phyloP scores from a whole-genome alignment of 106 monocot genomes.

The Allium sativum region DNA sequence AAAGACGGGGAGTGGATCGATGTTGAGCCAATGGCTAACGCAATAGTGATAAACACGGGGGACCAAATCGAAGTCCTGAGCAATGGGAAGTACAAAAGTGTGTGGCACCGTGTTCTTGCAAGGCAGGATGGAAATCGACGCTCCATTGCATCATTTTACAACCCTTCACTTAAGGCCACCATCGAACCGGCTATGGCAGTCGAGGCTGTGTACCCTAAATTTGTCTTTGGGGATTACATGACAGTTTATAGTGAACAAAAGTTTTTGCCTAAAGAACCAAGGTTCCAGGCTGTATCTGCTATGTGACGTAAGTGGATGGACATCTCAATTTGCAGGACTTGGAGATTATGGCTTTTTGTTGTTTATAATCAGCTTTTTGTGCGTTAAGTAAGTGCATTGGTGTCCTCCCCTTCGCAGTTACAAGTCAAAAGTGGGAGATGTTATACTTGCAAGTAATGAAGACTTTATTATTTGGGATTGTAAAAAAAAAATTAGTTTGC shows the following conservation, averaged over 20 bases:
- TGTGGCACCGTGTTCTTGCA: constrained; percentile 49
- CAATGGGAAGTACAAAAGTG: constrained; percentile 69
- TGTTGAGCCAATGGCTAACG: constrained; percentile 43
- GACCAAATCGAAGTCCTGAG: constrained; percentile 78
- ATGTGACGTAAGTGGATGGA: no score
- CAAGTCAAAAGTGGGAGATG: no score
- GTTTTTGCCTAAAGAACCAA: constrained; percentile 31
- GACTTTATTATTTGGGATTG: no score
- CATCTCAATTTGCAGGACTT: no score
- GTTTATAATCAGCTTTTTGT: no score
- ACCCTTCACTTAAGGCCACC: constrained; percentile 36
- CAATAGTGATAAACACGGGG: constrained; percentile 80
- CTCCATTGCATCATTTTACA: constrained; percentile 69
- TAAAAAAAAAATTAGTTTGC: no score
- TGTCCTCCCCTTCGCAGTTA: no score
- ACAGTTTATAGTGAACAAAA: constrained; percentile 29
- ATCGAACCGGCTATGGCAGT: constrained; percentile 28
- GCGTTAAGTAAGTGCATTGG: no score
- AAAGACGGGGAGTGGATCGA: constrained; percentile 64
- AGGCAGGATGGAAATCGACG: constrained; percentile 39
- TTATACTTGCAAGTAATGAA: no score
- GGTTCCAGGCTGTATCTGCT: constrained; percentile 22
- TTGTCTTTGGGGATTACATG: constrained; percentile 38
- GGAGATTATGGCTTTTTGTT: no score
- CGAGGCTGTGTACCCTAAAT: constrained; percentile 14